Percentiles rank a stretch among this genome's conserved stretches.
Evolutionary conservation across 495 filamentous ascomycete genomes (phyloP).

Genomic region (Aspergillus diversus): DNA sequence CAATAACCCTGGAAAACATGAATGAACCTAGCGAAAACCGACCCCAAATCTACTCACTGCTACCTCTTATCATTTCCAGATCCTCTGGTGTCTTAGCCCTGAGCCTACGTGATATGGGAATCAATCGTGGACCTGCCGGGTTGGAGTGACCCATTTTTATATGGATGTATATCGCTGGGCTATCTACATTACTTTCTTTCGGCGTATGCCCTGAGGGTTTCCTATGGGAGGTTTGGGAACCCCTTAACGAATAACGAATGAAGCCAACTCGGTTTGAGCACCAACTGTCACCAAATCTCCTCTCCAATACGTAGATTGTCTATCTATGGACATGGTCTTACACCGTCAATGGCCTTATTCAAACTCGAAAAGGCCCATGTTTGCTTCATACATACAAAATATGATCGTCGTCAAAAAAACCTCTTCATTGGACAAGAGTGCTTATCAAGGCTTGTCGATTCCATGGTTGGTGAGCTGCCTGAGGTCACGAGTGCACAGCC

Average conservation of each 20-base stretch:
- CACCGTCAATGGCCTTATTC: neutral
- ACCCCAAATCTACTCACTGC: no score
- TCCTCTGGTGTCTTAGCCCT: no score
- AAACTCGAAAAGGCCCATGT: neutral
- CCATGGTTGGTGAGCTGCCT: neutral
- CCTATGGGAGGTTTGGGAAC: neutral
- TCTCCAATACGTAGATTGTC: neutral
- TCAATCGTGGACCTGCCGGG: no score
- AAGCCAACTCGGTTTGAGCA: neutral
- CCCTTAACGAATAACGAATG: conserved; percentile 1
- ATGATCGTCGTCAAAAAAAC: neutral
- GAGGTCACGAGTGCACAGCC: conserved; percentile 1
- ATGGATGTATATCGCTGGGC: neutral
- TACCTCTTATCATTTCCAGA: no score
- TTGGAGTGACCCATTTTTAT: no score
- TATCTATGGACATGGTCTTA: neutral
- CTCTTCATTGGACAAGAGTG: neutral
- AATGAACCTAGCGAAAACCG: no score
- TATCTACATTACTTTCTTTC: neutral
- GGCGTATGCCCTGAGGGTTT: neutral
- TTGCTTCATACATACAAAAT: neutral
- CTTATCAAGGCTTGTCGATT: neutral
- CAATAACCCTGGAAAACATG: no score
- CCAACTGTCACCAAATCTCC: neutral
- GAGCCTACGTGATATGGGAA: no score